Conservation (phyloP, 352 stramenopile species). For the Pseudoperonospora humuli region DNA sequence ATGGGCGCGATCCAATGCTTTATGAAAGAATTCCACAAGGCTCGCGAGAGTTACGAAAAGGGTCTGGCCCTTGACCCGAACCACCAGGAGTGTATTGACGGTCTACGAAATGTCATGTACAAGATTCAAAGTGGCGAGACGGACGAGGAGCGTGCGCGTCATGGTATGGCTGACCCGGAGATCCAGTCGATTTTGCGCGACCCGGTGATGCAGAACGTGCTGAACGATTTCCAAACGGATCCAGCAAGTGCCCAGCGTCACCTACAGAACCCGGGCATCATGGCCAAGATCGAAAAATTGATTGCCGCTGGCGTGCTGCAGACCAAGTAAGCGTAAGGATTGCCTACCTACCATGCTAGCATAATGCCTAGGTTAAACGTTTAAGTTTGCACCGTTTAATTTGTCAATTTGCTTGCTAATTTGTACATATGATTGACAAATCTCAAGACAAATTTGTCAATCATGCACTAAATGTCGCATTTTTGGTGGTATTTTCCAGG, state of each 20-base stretch:
- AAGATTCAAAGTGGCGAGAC: constrained; percentile 94
- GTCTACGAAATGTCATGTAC: constrained; percentile 88
- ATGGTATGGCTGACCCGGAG: constrained; percentile 98
- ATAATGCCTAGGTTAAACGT: no score
- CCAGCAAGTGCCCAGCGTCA: constrained; percentile 86
- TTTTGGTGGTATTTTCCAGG: no score
- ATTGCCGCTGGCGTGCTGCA: constrained; percentile 97
- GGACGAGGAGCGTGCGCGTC: constrained; percentile 94
- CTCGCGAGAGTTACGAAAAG: constrained; percentile 94
- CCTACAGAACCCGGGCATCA: constrained; percentile 91
- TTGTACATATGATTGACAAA: no score
- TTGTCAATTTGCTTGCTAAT: no score
- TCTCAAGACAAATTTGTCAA: no score
- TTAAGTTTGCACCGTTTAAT: no score
- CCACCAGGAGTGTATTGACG: constrained; percentile 95
- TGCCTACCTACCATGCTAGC: no score
- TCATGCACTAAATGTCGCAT: no score
- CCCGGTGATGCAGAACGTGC: constrained; percentile 96
- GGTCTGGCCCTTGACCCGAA: constrained; percentile 92
- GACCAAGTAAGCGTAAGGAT: constrained; percentile 66
- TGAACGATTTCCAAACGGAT: constrained; percentile 97
- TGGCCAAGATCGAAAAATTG: constrained; percentile 98
- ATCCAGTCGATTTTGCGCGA: constrained; percentile 97
- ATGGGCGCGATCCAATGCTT: constrained; percentile 99
- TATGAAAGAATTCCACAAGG: constrained; percentile 99